Evolutionary conservation across 2,329 filamentous ascomycete species (phyloP), one percentile per base, ranked within the genome.

Genomic region (Fusarium sulawesiense): DNA sequence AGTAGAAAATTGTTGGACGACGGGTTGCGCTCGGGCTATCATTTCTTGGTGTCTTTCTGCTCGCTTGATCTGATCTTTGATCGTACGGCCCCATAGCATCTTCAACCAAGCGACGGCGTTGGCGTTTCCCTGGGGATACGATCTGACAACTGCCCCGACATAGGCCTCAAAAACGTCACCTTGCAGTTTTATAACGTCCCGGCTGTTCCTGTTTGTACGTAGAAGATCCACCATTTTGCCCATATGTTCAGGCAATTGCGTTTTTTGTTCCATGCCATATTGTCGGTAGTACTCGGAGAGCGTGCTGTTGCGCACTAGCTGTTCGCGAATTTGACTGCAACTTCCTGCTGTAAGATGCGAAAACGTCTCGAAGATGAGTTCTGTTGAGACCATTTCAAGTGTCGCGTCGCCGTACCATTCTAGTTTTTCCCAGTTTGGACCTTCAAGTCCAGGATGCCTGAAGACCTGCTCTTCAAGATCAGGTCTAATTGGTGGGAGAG

Each of bases 101-200:
- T 88, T 90, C 47, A 98, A 81, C 93, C 94, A 98, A 16, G 84
- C 78, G 54, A 91, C 85, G 3, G 87, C 90, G 3, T 83, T 84
- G 10, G 79, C 68, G 48, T 91, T 86, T 2, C 94, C 94, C 5
- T 82, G 79, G 0, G 88, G 84, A 73, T 93, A 87, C 2, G 91
- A 89, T 4, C 93, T 81, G 34, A 97, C 86, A 8, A 94, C 81
- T 5, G 92, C 94, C 11, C 92, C 94, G 18, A 97, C 88, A 73
- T 97, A 98, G 0, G 95, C 92, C 78, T 98, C 95, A 74, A 98
- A 97, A 20, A 98, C 86, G 76, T 98, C 95, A 11, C 91, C 94
- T 59, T 92, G 85, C 12, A 93, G 89, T 79, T 98, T 98, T 16
- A 83, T 86, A 64, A 87, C 84, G 44, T 85, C 86, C 77, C 86